phyloP scores from a whole-genome alignment of 495 filamentous ascomycete genomes.

The Symbiotaphrina buchneri region DNA sequence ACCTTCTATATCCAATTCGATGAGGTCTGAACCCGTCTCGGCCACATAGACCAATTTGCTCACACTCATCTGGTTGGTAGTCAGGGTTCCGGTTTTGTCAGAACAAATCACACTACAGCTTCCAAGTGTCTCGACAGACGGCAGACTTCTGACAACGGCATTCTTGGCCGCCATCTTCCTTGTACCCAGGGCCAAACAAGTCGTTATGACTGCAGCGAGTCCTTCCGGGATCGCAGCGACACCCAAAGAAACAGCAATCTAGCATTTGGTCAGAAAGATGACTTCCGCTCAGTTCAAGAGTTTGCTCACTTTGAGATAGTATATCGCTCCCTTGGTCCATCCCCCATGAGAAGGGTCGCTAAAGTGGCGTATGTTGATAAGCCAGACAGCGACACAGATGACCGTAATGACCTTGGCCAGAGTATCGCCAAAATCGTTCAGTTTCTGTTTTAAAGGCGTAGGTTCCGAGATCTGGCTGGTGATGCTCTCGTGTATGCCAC shows the following conservation, averaged over 20 bases:
- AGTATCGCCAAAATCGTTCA: constrained; percentile 94
- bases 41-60: constrained; percentile 74
- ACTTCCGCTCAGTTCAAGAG: not conserved
- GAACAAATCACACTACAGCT: constrained; percentile 99
- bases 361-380: constrained; percentile 96
- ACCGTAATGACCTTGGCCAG: constrained; percentile 95
- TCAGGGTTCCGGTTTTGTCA: constrained; percentile 98
- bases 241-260: constrained; percentile 92
- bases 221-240: constrained; percentile 97
- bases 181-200: constrained; percentile 84
- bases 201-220: constrained; percentile 92
- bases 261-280: not conserved
- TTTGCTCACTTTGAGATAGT: constrained; percentile 62
- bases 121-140: constrained; percentile 91
- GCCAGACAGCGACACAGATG: constrained; percentile 90
- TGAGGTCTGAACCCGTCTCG: constrained; percentile 46
- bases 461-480: constrained; percentile 94
- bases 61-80: constrained; percentile 99
- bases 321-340: constrained; percentile 96
- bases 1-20: constrained; percentile 80
- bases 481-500: constrained; percentile 97
- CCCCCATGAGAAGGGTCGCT: constrained; percentile 79
- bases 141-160: constrained; percentile 84
- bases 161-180: constrained; percentile 98
- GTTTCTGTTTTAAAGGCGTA: constrained; percentile 91